These are phyloP conservation scores for Fistulina hepatica DNA, from an alignment of 1,284 basidiomycete genomes.

Conservation along the genomic window DNA sequence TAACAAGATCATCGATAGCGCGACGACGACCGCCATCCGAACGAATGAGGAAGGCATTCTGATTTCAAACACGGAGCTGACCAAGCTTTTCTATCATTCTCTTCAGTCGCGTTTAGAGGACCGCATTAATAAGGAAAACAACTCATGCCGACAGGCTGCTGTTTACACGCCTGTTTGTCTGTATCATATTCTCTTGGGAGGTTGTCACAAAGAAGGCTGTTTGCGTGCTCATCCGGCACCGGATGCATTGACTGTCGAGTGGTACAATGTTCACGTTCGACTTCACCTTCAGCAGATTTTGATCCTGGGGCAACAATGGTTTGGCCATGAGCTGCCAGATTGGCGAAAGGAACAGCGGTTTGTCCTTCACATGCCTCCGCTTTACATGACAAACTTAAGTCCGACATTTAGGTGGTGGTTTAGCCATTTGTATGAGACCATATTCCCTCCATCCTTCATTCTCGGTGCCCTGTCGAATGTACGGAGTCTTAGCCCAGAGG, in stretches of 20 bases:
- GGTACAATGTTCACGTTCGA: slow-evolving; percentile 31
- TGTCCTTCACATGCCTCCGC: slow-evolving; percentile 1
- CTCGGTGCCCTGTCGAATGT: slow-evolving; percentile 32
- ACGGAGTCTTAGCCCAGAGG: slow-evolving; percentile 28
- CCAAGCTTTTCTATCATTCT: slow-evolving; percentile 14
- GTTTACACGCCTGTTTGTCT: slow-evolving; percentile 32
- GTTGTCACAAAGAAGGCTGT: slow-evolving; percentile 30
- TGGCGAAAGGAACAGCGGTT: slow-evolving; percentile 6
- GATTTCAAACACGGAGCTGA: slow-evolving; percentile 16
- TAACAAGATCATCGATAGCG: slow-evolving; percentile 6
- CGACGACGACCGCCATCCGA: too few relatives aligned
- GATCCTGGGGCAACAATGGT: slow-evolving; percentile 26
- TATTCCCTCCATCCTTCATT: slow-evolving; percentile 27
- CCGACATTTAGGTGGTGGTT: slow-evolving; percentile 26
- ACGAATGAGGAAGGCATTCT: slow-evolving; percentile 14
- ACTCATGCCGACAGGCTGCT: slow-evolving; percentile 20
- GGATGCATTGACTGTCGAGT: slow-evolving; percentile 18
- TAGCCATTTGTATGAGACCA: slow-evolving; percentile 27
- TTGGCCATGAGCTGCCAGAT: slow-evolving; percentile 11
- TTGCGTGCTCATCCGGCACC: slow-evolving; percentile 26
- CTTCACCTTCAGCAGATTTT: slow-evolving; percentile 38
- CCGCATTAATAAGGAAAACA: slow-evolving; percentile 28
- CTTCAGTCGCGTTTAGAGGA: slow-evolving; percentile 20
- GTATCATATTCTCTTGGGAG: slow-evolving; percentile 21
- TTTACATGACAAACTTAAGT: slow-evolving; percentile 5